Conservation (phyloP, 176 grass and related monocot species). For the Echinochloa phyllopogon region DNA sequence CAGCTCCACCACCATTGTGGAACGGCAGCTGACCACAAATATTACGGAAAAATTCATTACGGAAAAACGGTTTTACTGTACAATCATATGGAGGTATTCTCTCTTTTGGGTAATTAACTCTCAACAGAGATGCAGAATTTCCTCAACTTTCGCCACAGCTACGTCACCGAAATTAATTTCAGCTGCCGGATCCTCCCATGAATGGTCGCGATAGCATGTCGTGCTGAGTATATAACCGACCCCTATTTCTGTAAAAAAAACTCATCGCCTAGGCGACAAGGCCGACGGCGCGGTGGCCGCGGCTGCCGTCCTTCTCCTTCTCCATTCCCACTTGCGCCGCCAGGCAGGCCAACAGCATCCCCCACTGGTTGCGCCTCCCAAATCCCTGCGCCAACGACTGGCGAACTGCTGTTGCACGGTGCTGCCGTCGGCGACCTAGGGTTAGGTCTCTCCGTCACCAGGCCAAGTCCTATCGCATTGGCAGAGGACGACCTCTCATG, state of each 20-base stretch:
- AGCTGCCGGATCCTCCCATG: too few relatives aligned
- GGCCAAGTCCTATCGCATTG: neutral
- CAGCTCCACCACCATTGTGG: neutral
- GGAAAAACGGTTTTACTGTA: too few relatives aligned
- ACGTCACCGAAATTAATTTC: neutral
- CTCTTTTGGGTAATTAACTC: constrained; percentile 2
- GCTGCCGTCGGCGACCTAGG: neutral
- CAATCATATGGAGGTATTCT: neutral
- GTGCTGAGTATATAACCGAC: too few relatives aligned
- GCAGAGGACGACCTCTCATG: neutral
- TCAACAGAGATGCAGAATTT: neutral
- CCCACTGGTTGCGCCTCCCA: neutral
- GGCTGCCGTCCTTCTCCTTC: neutral
- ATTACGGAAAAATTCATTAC: neutral
- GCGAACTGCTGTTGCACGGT: neutral
- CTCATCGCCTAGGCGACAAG: neutral
- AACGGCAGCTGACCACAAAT: neutral
- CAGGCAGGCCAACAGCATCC: neutral
- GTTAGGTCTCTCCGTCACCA: neutral
- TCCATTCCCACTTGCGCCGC: neutral
- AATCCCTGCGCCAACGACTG: neutral
- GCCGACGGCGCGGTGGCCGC: neutral
- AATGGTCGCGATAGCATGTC: neutral
- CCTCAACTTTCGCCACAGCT: neutral
- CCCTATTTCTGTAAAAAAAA: neutral